These are phyloP conservation scores for Blakeslea trispora DNA, from an alignment of 371 early-diverging fungal genomes.

Conservation along the genomic window DNA sequence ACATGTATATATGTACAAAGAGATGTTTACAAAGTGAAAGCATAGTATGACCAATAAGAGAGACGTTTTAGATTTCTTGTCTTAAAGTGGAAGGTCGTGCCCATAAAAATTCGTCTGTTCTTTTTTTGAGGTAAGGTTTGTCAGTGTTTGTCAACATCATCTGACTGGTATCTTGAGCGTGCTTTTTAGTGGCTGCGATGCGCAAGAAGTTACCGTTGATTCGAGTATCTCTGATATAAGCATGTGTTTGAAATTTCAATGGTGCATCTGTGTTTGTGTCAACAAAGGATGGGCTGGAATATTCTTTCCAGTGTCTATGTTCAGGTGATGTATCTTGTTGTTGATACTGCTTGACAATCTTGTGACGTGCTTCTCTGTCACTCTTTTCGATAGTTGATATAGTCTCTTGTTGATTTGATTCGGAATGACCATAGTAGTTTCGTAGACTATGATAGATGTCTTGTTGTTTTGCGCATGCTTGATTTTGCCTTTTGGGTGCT, in stretches of 20 bases:
- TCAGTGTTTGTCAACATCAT: slow-evolving; percentile 3
- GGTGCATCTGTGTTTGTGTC: slow-evolving; percentile 18
- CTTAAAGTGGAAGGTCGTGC: slow-evolving; percentile 14
- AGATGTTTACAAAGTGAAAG: not conserved
- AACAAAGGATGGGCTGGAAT: slow-evolving; percentile 7
- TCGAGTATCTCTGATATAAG: slow-evolving; percentile 26
- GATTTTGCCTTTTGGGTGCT: not conserved
- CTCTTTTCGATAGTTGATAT: slow-evolving; percentile 6
- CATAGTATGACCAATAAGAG: slow-evolving; percentile 5
- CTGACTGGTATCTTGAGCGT: not conserved
- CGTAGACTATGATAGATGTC: slow-evolving; percentile 17
- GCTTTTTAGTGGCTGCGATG: slow-evolving; percentile 15
- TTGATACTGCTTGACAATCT: slow-evolving; percentile 21
- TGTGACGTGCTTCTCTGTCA: slow-evolving; percentile 16
- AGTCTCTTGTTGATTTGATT: slow-evolving; percentile 9
- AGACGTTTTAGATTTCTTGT: not conserved
- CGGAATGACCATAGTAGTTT: slow-evolving; percentile 12
- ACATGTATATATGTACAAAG: not conserved
- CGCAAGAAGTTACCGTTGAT: slow-evolving; percentile 20
- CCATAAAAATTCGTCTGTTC: slow-evolving; percentile 22
- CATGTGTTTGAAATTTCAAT: slow-evolving; percentile 14
- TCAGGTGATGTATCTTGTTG: slow-evolving; percentile 7
- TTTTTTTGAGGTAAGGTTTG: slow-evolving; percentile 7
- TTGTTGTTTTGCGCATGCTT: slow-evolving; percentile 11
- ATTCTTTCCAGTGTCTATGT: slow-evolving; percentile 18